Evolutionary conservation across 192 early-diverging fungal genomes (phyloP), one percentile per base, ranked within the genome.

Genomic region (Coemansia aciculifera): DNA sequence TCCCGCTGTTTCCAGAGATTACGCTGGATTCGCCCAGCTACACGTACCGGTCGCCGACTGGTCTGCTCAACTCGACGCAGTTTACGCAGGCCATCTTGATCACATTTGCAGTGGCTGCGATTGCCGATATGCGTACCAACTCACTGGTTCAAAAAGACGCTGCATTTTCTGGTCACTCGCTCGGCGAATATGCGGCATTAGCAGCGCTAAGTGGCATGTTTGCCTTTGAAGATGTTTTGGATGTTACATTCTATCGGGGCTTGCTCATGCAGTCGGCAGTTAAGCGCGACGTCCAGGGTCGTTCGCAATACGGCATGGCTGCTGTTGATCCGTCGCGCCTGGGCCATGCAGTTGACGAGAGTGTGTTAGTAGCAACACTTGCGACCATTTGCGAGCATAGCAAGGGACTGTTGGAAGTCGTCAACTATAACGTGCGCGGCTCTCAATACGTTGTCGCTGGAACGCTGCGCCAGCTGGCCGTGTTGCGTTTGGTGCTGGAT

Each of bases 231-330:
- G 85, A 87, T 23, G 64, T 95, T 10, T 88, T 95, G 44, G 95
- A 98, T 71, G 87, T 95, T 49, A 90, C 91, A 11, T 96, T 98
- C 82, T 96, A 93, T 86, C 90, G 95, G 74, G 95, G 95, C 67
- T 90, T 96, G 89, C 92, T 94, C 10, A 98, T 98, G 95, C 95
- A 98, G 85, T 86, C 90, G 38, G 93, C 94, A 40, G 94, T 96
- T 9, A 84, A 85, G 61, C 91, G 94, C 64, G 93, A 95, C 62
- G 69, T 68, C 3, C 65, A 83, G 17, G 94, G 93, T 46, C 87
- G 89, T 31, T 96, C 95, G 63, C 88, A 93, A 77, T 98, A 93
- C 77, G 93, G 91, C 71, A 98, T 98, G 95, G 90, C 88, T 73
- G 93, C 95, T 59, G 90, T 96, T 40, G 95, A 95, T 79, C 95